Percentiles rank a stretch among this genome's conserved stretches.
Conservation (phyloP, 352 stramenopile genomes). For the Phytophthora sp. region DNA sequence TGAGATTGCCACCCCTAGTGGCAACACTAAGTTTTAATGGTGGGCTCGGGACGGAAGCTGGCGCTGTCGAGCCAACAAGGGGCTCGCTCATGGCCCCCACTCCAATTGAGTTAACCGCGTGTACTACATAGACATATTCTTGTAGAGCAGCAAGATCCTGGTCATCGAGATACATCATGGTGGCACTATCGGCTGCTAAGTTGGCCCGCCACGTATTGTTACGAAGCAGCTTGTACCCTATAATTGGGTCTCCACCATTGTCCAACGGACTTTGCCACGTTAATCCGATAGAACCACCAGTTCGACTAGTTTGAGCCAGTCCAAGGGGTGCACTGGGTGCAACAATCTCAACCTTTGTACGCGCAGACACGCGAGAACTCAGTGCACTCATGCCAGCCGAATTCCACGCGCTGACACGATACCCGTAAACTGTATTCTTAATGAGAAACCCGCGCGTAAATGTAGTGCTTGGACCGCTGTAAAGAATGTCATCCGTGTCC, state of each 20-base stretch:
- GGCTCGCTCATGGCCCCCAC: slow-evolving; percentile 33
- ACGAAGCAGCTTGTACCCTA: slow-evolving; percentile 51
- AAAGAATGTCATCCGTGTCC: slow-evolving; percentile 33
- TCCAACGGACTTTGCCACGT: slow-evolving; percentile 52
- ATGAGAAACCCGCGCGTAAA: slow-evolving; percentile 43
- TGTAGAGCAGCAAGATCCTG: slow-evolving; percentile 34
- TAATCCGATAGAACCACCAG: slow-evolving; percentile 53
- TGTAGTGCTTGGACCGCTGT: slow-evolving; percentile 47
- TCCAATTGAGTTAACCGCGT: slow-evolving; percentile 48
- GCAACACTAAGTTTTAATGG: slow-evolving; percentile 16
- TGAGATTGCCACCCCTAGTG: slow-evolving; percentile 40
- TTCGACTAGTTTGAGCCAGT: slow-evolving; percentile 16
- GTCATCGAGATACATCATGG: slow-evolving; percentile 36
- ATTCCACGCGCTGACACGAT: slow-evolving; percentile 53
- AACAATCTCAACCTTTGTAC: slow-evolving; percentile 31
- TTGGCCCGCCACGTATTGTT: slow-evolving; percentile 26
- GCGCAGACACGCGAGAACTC: slow-evolving; percentile 24
- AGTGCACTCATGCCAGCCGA: slow-evolving; percentile 40
- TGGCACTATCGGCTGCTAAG: slow-evolving; percentile 4
- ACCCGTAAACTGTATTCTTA: slow-evolving; percentile 53
- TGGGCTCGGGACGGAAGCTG: slow-evolving; percentile 30
- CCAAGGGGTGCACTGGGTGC: slow-evolving; percentile 38
- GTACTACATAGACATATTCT: slow-evolving; percentile 52
- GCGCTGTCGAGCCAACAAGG: slow-evolving; percentile 32
- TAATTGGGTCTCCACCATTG: slow-evolving; percentile 44